phyloP scores from a whole-genome alignment of 2,329 filamentous ascomycete genomes.

The Hortaea sp. region DNA sequence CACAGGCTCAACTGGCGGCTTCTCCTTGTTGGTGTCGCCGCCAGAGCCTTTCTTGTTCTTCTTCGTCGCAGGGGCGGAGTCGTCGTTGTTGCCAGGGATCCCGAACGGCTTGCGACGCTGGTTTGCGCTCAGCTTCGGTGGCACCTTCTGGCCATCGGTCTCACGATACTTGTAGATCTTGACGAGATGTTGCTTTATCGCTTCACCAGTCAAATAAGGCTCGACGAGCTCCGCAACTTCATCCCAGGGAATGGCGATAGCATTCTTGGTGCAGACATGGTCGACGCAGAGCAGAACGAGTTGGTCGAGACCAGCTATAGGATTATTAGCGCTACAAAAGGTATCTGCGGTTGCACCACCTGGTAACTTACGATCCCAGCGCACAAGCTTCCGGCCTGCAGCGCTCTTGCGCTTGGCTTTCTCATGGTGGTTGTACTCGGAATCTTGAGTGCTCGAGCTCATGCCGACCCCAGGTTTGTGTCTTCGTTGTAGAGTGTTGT shows the following conservation, averaged over 20 bases:
- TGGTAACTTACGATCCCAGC: conserved; percentile 19
- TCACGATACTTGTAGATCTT: conserved; percentile 17
- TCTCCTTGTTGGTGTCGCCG: not conserved
- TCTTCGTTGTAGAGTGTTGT: too few species aligned
- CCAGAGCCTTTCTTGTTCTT: conserved; percentile 8
- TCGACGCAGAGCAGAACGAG: conserved; percentile 16
- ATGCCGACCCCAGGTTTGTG: not conserved
- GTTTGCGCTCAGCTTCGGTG: conserved; percentile 10
- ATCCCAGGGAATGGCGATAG: conserved; percentile 15
- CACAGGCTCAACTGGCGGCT: not conserved
- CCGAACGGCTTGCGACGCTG: conserved; percentile 5
- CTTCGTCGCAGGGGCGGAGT: not conserved
- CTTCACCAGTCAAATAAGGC: conserved; percentile 13
- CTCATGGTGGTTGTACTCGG: conserved; percentile 1
- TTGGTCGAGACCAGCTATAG: conserved; percentile 15
- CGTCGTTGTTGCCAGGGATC: not conserved
- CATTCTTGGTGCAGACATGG: conserved; percentile 10
- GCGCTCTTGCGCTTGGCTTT: conserved; percentile 14
- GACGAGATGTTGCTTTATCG: conserved; percentile 18
- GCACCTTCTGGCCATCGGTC: conserved; percentile 8
- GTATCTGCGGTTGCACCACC: not conserved
- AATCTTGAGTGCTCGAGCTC: not conserved
- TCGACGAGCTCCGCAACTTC: conserved; percentile 9
- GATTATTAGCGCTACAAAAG: conserved; percentile 6
- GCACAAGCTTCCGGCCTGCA: conserved; percentile 16